phyloP scores from a whole-genome alignment of 768 basidiomycete species.

The Tulasnella calospora region DNA sequence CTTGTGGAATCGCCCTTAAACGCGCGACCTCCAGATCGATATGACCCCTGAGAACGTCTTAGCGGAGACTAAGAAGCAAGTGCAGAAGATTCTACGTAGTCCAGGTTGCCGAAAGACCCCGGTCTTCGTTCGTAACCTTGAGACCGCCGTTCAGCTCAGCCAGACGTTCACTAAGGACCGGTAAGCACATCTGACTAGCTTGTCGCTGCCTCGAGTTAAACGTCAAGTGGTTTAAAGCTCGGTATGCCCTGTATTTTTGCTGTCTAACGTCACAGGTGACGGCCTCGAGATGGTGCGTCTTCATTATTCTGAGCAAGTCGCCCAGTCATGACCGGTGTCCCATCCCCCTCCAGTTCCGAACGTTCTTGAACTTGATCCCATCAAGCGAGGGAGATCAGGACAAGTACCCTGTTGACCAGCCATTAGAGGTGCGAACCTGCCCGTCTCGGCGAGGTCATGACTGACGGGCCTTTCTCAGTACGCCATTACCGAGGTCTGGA shows the following conservation, averaged over 20 bases:
- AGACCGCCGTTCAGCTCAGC: conserved; percentile 75
- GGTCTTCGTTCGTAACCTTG: conserved; percentile 76
- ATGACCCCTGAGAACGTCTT: conserved; percentile 94
- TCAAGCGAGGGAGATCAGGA: conserved; percentile 79
- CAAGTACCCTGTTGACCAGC: conserved; percentile 73
- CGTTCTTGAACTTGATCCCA: conserved; percentile 85
- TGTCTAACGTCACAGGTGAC: conserved; percentile 94
- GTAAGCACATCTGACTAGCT: conserved; percentile 40
- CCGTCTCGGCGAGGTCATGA: not conserved
- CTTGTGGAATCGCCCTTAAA: not conserved
- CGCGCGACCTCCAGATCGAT: conserved; percentile 57
- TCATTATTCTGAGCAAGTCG: not conserved
- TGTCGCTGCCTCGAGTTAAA: not conserved
- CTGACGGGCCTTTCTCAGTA: conserved; percentile 45
- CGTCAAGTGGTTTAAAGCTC: not conserved
- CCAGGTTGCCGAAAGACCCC: conserved; percentile 68
- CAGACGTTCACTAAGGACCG: conserved; percentile 67
- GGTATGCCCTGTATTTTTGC: conserved; percentile 86
- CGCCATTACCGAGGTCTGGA: conserved; percentile 62
- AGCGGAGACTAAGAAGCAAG: conserved; percentile 87
- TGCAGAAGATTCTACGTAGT: conserved; percentile 83
- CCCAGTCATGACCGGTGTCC: conserved; percentile 3
- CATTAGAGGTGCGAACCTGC: conserved; percentile 57
- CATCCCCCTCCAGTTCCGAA: conserved; percentile 57
- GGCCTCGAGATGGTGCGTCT: conserved; percentile 66